Percentiles rank a stretch among this genome's conserved stretches.
Conservation (phyloP, 106 monocot species). For the Hemerocallis citrina region DNA sequence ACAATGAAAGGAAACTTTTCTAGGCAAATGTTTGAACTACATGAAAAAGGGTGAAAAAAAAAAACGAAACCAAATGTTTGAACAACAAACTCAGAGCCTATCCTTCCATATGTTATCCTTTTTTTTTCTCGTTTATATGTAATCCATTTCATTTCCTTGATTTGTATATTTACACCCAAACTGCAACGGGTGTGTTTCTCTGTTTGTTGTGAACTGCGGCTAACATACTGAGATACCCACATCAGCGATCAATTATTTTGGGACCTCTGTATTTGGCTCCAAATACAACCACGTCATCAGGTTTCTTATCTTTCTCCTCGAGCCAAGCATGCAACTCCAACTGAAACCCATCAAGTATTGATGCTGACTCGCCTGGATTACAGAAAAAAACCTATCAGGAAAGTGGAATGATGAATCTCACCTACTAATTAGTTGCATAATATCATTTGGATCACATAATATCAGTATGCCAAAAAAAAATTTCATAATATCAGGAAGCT, state of each 20-base stretch:
- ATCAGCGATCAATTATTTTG: conserved; percentile 25
- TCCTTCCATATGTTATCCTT: neutral
- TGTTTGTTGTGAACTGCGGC: neutral
- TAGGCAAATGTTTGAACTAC: too few relatives aligned
- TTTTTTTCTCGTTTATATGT: too few relatives aligned
- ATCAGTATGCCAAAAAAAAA: too few relatives aligned
- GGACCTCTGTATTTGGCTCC: conserved; percentile 48
- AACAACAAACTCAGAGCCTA: neutral
- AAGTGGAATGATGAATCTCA: neutral
- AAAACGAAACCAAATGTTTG: neutral
- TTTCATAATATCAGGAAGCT: too few relatives aligned
- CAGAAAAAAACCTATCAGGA: neutral
- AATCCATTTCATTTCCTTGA: too few relatives aligned
- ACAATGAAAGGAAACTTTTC: too few relatives aligned
- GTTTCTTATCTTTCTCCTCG: conserved; percentile 32
- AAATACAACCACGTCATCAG: conserved; percentile 28
- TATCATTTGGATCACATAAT: neutral
- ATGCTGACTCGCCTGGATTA: conserved; percentile 13
- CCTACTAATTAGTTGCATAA: neutral
- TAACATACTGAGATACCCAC: neutral
- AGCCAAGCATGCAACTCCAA: conserved; percentile 46
- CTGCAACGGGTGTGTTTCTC: neutral
- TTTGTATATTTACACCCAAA: neutral
- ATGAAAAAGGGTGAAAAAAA: too few relatives aligned
- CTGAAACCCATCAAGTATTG: conserved; percentile 1